These are phyloP conservation scores for Lathyrus tuberosus DNA, from an alignment of 306 rosid genomes.

Conservation along the genomic window DNA sequence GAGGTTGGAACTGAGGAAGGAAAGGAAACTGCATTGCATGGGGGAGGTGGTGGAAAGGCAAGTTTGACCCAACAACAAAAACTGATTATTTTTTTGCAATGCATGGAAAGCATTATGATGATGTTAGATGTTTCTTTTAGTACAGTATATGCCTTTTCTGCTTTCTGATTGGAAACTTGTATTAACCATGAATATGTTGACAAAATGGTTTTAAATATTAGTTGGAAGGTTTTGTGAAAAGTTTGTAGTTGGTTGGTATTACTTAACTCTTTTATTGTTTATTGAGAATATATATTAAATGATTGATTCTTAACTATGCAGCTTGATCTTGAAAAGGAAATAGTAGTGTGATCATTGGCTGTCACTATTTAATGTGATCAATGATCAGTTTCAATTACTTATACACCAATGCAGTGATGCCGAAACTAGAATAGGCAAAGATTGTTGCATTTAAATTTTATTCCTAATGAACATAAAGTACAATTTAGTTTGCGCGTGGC, in stretches of 20 bases:
- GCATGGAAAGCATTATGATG: too few species aligned
- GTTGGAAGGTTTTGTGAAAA: constrained; percentile 9
- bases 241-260: constrained; percentile 6
- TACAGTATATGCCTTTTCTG: too few species aligned
- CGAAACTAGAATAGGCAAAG: constrained; percentile 30
- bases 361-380: background rate
- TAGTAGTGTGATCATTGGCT: background rate
- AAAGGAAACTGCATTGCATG: constrained; percentile 87
- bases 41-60: constrained; percentile 99
- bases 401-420: constrained; percentile 13
- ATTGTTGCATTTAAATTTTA: constrained; percentile 9
- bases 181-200: background rate
- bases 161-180: background rate
- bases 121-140: too few species aligned
- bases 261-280: too few species aligned
- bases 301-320: constrained; percentile 14
- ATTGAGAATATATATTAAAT: too few species aligned
- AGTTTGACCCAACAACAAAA: too few species aligned
- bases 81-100: constrained; percentile 16
- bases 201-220: background rate
- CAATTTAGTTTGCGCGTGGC: constrained; percentile 25
- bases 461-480: constrained; percentile 33
- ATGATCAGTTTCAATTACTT: constrained; percentile 16
- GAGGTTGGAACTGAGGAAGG: constrained; percentile 98
- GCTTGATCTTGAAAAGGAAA: constrained; percentile 25